Evolutionary conservation across 495 filamentous ascomycete species (phyloP).

Genomic region (Astrothelium macrocarpum): DNA sequence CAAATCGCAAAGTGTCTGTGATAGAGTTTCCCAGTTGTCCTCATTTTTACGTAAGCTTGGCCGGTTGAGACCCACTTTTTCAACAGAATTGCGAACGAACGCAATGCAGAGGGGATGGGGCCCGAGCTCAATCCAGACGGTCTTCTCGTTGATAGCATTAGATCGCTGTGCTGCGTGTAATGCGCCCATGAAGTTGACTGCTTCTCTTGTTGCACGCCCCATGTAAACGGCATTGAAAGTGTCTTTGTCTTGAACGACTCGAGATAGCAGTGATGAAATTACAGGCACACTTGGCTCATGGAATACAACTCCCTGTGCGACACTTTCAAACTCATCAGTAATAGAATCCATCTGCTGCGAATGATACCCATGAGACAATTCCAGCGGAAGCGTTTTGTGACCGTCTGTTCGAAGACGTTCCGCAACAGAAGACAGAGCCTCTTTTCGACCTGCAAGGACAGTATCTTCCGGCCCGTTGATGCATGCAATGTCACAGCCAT

Average conservation of each 20-base stretch:
- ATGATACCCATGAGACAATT: slow-evolving; percentile 72
- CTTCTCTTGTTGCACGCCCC: slow-evolving; percentile 52
- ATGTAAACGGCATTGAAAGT: slow-evolving; percentile 53
- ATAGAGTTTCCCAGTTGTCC: slow-evolving; percentile 9
- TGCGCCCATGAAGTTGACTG: slow-evolving; percentile 62
- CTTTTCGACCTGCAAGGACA: slow-evolving; percentile 23
- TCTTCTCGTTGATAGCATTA: slow-evolving; percentile 19
- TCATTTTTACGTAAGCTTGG: slow-evolving; percentile 7
- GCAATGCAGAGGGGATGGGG: slow-evolving; percentile 29
- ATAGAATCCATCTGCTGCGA: slow-evolving; percentile 69
- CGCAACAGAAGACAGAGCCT: slow-evolving; percentile 13
- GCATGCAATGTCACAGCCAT: slow-evolving; percentile 27
- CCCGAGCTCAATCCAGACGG: slow-evolving; percentile 36
- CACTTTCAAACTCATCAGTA: slow-evolving; percentile 51
- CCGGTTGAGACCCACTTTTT: background rate
- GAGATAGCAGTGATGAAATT: slow-evolving; percentile 58
- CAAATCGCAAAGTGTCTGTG: slow-evolving; percentile 5
- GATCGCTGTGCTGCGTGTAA: slow-evolving; percentile 28
- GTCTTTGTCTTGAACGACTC: slow-evolving; percentile 46
- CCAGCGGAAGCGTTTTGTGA: slow-evolving; percentile 41
- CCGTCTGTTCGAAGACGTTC: slow-evolving; percentile 11
- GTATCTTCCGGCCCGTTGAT: slow-evolving; percentile 28
- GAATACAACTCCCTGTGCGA: slow-evolving; percentile 53
- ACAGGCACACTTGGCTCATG: slow-evolving; percentile 53
- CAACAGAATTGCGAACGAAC: slow-evolving; percentile 22